Evolutionary conservation across 768 basidiomycete species (phyloP).

Genomic region (Aureoboletus auriporus): DNA sequence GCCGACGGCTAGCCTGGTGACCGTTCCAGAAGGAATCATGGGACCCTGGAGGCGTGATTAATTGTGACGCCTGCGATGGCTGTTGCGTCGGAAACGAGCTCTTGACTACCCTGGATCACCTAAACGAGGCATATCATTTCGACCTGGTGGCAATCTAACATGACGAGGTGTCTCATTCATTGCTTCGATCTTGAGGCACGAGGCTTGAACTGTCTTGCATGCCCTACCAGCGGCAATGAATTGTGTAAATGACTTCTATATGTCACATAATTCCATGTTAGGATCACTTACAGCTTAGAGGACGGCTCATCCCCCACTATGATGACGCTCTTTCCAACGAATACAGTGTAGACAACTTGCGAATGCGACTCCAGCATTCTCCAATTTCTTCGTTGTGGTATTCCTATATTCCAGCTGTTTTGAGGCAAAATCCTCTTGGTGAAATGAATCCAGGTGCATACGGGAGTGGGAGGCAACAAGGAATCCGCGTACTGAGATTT

Average conservation of each 20-base stretch:
- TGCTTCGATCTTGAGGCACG: neutral
- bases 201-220: neutral
- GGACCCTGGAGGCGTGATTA: neutral
- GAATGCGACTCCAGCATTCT: neutral
- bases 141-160: neutral
- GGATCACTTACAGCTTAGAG: no score
- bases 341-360: conserved; percentile 4
- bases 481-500: conserved; percentile 29
- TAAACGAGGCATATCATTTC: no score
- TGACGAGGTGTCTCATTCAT: neutral
- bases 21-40: neutral
- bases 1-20: neutral
- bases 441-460: conserved; percentile 40
- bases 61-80: neutral
- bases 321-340: conserved; percentile 7
- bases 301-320: conserved; percentile 3
- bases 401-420: conserved; percentile 46
- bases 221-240: neutral
- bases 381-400: conserved; percentile 40
- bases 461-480: conserved; percentile 18
- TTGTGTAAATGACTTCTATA: neutral
- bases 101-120: no score
- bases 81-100: neutral
- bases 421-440: conserved; percentile 34
- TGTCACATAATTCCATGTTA: neutral